Percentiles rank a stretch among this genome's conserved stretches.
These are phyloP conservation scores for Phalaenopsis hybrid DNA, from an alignment of 116 monocot species.

Conservation along the genomic window DNA sequence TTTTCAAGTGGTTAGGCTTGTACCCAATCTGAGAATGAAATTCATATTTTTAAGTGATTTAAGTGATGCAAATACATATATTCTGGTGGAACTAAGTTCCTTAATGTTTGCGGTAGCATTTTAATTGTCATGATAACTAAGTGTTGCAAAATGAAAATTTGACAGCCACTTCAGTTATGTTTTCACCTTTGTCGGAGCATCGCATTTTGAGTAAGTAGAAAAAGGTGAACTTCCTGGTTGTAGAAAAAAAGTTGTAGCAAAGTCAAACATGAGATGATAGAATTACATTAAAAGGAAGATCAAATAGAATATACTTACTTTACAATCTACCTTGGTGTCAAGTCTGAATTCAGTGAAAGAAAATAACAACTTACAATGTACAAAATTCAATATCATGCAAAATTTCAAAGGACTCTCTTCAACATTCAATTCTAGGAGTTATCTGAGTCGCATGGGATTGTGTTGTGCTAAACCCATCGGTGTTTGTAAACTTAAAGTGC, in stretches of 20 bases:
- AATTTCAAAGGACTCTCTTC: not conserved
- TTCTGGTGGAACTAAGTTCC: not conserved
- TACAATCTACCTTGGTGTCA: not conserved
- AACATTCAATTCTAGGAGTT: not conserved
- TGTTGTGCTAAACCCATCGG: not conserved
- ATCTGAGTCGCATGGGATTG: not conserved
- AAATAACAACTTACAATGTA: not conserved
- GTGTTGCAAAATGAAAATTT: not conserved
- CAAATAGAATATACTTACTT: not conserved
- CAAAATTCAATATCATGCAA: not conserved
- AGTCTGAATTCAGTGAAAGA: not conserved
- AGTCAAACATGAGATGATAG: not conserved
- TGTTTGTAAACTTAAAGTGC: not conserved
- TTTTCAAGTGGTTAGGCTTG: too few species aligned
- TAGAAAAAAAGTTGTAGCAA: not conserved
- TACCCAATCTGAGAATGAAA: too few species aligned
- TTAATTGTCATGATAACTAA: not conserved
- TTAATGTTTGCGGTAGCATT: not conserved
- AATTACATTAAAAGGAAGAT: not conserved
- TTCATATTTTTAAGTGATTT: not conserved
- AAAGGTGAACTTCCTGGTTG: not conserved
- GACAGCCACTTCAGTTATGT: not conserved
- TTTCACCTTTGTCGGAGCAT: not conserved
- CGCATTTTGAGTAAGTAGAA: not conserved
- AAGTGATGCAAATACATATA: not conserved